Evolutionary conservation across 257 asterid genomes (phyloP).

Genomic region (Thymus mandschuricus): DNA sequence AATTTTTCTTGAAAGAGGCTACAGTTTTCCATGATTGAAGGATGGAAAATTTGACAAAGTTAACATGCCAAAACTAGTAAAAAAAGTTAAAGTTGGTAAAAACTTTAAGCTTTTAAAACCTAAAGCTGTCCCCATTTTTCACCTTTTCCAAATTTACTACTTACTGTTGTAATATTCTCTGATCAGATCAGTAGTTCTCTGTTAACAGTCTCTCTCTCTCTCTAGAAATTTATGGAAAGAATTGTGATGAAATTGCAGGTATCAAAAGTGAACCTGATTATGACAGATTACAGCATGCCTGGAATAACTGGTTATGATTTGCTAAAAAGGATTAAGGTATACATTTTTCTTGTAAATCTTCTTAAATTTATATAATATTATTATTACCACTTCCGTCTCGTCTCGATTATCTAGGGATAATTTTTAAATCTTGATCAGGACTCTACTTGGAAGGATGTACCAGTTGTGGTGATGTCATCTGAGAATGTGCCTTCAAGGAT

Average conservation of each 20-base stretch:
- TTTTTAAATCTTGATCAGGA: conserved; percentile 44
- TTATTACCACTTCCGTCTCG: too few species aligned
- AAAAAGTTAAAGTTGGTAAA: conserved; percentile 29
- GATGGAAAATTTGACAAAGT: conserved; percentile 30
- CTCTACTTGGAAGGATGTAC: conserved; percentile 61
- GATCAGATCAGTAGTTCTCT: neutral
- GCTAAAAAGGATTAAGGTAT: conserved; percentile 63
- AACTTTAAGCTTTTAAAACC: conserved; percentile 28
- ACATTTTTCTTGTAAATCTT: neutral
- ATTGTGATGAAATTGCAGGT: conserved; percentile 36
- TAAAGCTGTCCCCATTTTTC: conserved; percentile 21
- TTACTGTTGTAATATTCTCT: conserved; percentile 30
- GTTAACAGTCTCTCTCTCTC: neutral
- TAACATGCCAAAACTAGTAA: conserved; percentile 31
- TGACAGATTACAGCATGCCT: conserved; percentile 78
- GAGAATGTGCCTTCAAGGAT: conserved; percentile 66
- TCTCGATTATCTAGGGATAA: neutral
- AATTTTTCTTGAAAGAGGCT: conserved; percentile 28
- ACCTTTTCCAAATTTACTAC: neutral
- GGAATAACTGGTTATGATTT: conserved; percentile 69
- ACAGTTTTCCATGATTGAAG: conserved; percentile 39
- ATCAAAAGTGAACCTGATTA: conserved; percentile 58
- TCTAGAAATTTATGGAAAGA: neutral
- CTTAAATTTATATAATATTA: too few species aligned
- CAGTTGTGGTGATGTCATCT: conserved; percentile 67